Evolutionary conservation across 164 flowering plant genomes (phyloP).

Genomic region (Santalum album): DNA sequence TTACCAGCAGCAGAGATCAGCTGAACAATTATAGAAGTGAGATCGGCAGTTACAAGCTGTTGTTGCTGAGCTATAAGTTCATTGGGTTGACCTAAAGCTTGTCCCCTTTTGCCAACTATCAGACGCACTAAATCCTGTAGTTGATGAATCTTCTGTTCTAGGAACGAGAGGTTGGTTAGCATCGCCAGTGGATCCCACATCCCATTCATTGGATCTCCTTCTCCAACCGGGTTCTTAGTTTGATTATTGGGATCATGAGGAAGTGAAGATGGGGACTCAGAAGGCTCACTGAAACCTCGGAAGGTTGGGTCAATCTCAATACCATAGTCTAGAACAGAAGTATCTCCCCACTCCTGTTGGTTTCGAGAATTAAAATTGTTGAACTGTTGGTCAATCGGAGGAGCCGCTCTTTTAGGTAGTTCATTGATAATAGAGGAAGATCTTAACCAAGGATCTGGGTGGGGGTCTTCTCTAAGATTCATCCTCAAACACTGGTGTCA

Average conservation of each 20-base stretch:
- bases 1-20: constrained; percentile 87
- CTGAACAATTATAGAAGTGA: constrained; percentile 80
- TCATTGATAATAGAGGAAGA: constrained; percentile 24
- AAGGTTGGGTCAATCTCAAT: constrained; percentile 25
- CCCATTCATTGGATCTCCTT: constrained; percentile 20
- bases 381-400: constrained; percentile 20
- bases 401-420: constrained; percentile 14
- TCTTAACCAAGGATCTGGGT: constrained; percentile 31
- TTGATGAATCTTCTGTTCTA: constrained; percentile 84
- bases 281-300: constrained; percentile 24
- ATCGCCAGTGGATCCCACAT: constrained; percentile 57
- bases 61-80: constrained; percentile 66
- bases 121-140: constrained; percentile 65
- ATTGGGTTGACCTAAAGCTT: constrained; percentile 23
- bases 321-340: constrained; percentile 24
- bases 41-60: constrained; percentile 76
- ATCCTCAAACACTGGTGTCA: constrained; percentile 20
- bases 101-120: constrained; percentile 35
- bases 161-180: constrained; percentile 62
- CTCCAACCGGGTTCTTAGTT: constrained; percentile 16
- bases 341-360: constrained; percentile 38
- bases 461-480: constrained; percentile 40
- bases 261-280: constrained; percentile 17
- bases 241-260: constrained; percentile 21
- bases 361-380: constrained; percentile 17